Conservation (phyloP, 2,329 filamentous ascomycete genomes). For the Neofusicoccum ribis region DNA sequence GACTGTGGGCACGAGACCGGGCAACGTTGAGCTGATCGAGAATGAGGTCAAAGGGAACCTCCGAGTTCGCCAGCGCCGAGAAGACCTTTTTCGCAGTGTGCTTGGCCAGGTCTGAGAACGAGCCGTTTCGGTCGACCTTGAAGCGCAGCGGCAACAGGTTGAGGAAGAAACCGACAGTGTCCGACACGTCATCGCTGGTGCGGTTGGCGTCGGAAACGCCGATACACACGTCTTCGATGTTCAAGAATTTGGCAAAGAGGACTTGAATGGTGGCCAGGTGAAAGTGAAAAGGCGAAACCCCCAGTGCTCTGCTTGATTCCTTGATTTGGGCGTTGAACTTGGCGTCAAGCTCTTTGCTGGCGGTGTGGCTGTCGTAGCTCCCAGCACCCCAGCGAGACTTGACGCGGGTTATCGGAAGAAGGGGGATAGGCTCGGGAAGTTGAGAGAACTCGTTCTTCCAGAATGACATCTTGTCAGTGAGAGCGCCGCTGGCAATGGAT, state of each 20-base stretch:
- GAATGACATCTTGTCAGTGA: slow-evolving; percentile 31
- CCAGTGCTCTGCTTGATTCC: slow-evolving; percentile 21
- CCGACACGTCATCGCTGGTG: slow-evolving; percentile 30
- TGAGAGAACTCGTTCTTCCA: slow-evolving; percentile 35
- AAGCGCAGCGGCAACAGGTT: slow-evolving; percentile 53
- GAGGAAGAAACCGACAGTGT: slow-evolving; percentile 49
- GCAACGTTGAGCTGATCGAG: slow-evolving; percentile 46
- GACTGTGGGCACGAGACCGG: slow-evolving; percentile 42
- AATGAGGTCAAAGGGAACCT: slow-evolving; percentile 52
- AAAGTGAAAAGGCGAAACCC: slow-evolving; percentile 50
- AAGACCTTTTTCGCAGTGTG: slow-evolving; percentile 27
- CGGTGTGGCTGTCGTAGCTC: neutral
- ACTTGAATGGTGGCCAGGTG: slow-evolving; percentile 46
- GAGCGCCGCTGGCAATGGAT: no score
- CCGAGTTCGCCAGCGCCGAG: slow-evolving; percentile 44
- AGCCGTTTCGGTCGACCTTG: slow-evolving; percentile 23
- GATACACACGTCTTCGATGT: slow-evolving; percentile 46
- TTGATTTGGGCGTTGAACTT: slow-evolving; percentile 14
- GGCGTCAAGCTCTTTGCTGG: neutral
- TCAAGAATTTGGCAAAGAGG: slow-evolving; percentile 35
- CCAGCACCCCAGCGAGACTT: no score
- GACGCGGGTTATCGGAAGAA: slow-evolving; percentile 31
- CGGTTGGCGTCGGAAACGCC: slow-evolving; percentile 51
- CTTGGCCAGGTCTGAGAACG: slow-evolving; percentile 27
- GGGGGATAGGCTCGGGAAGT: slow-evolving; percentile 30